Conservation (phyloP, 805 yeast species). For the Barnettozyma californica region DNA sequence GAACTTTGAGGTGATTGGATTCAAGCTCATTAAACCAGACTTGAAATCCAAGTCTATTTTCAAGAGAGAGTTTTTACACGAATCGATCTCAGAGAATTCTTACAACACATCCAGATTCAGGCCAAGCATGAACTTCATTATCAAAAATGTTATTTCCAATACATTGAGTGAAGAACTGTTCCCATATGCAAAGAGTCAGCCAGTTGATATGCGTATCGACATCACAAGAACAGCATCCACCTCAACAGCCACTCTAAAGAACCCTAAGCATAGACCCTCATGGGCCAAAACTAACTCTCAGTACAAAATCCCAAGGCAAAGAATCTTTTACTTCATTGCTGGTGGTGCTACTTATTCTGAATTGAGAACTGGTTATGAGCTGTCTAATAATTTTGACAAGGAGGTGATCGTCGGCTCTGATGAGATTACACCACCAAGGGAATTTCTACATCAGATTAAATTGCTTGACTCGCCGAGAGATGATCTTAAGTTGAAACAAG, state of each 20-base stretch:
- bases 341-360: conserved; percentile 91
- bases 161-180: conserved; percentile 54
- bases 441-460: conserved; percentile 35
- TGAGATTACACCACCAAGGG: conserved; percentile 52
- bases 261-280: conserved; percentile 66
- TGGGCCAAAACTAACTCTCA: conserved; percentile 54
- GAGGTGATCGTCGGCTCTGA: conserved; percentile 83
- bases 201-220: conserved; percentile 40
- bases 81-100: conserved; percentile 33
- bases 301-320: conserved; percentile 45
- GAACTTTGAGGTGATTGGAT: conserved; percentile 56
- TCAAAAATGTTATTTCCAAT: conserved; percentile 46
- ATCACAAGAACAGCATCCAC: conserved; percentile 28
- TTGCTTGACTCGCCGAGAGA: conserved; percentile 32
- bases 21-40: conserved; percentile 42
- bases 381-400: conserved; percentile 54
- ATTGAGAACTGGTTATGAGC: conserved; percentile 66
- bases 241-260: conserved; percentile 52
- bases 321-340: conserved; percentile 73
- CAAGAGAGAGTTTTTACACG: conserved; percentile 50
- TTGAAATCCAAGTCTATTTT: conserved; percentile 37
- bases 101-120: conserved; percentile 67
- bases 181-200: conserved; percentile 74
- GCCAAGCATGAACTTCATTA: conserved; percentile 60
- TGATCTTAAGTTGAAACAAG: conserved; percentile 39